Evolutionary conservation across 805 yeast species (phyloP), one percentile per base, ranked within the genome.

Genomic region (Pichia californica): DNA sequence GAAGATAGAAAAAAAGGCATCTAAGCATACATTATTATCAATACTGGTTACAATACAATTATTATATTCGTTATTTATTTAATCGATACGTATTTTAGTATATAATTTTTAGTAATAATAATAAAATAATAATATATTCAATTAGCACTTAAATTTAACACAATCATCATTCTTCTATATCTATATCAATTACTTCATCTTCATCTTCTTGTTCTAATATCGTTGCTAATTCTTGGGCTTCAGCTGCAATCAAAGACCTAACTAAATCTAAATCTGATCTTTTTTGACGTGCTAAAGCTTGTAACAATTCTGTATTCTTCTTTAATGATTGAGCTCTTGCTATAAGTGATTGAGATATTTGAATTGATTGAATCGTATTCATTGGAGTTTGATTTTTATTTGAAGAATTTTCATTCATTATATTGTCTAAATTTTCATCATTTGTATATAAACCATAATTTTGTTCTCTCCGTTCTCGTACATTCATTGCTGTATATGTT

Each of bases 191-290:
- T 13, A 5, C n/a, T 10, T 11, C 14, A 7, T 20, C 27, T 18
- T 14, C 20, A 27, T 27, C 31, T 4, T 42, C 62, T 43, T 16
- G 61, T 29, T 19, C 63, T 38, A 14, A 52, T 50, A 7, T 56
- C 40, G 40, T 61, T 61, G 43, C 57, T 7, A 43, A 27, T 16
- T 38, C 16, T 19, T 29, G 38, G 13, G 62, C 8, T 45, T 49
- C 42, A 58, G 58, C 11, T 58, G 44, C 11, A 30, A 33, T 11
- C 9, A 27, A n/a, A 38, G 21, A 7, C 10, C 31, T 40, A 9
- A 37, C 28, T 4, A 35, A 2, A 19, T 35, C 30, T 7, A 40
- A 16, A 15, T 44, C 41, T 11, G 15, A 13, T 4, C 29, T 40
- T 35, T 40, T 44, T 29, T 18, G 36, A 1, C 4, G 11, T 9